phyloP scores from a whole-genome alignment of 768 basidiomycete species.

The Hirschioporus abietinus region DNA sequence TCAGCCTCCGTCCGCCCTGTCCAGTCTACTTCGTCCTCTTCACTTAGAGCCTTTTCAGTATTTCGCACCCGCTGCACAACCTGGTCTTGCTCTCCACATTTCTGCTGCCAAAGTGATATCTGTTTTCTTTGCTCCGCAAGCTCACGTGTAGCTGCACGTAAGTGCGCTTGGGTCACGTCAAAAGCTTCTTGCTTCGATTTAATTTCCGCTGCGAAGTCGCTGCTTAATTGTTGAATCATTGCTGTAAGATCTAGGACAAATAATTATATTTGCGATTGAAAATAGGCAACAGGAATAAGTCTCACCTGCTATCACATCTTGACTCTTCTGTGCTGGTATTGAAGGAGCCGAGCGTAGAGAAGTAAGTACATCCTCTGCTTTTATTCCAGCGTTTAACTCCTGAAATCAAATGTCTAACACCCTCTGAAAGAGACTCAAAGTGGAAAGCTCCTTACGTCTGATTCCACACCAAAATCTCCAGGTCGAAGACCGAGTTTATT shows the following conservation, averaged over 20 bases:
- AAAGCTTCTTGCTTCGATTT: constrained; percentile 81
- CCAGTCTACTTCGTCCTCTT: constrained; percentile 86
- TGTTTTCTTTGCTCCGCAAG: constrained; percentile 88
- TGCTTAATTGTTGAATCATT: constrained; percentile 74
- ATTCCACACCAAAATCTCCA: constrained; percentile 92
- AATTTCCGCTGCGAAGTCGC: constrained; percentile 80
- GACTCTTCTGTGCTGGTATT: constrained; percentile 79
- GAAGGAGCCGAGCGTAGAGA: constrained; percentile 69
- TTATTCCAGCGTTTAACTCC: constrained; percentile 66
- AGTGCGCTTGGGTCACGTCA: constrained; percentile 81
- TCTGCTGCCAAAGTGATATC: constrained; percentile 68
- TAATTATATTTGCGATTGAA: constrained; percentile 11
- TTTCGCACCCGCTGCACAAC: constrained; percentile 77
- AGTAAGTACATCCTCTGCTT: constrained; percentile 76
- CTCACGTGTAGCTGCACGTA: constrained; percentile 85
- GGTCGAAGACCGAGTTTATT: constrained; percentile 94
- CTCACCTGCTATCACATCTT: constrained; percentile 76
- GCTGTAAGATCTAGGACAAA: constrained; percentile 63
- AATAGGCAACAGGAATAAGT: constrained; percentile 7
- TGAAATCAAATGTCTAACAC: constrained; percentile 21
- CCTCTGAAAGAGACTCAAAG: constrained; percentile 2
- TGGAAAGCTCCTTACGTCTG: constrained; percentile 54
- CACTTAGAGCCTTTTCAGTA: constrained; percentile 68
- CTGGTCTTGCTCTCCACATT: constrained; percentile 76
- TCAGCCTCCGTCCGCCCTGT: constrained; percentile 62